Conservation (phyloP, 768 basidiomycete genomes). For the Sarcomyxa edulis region DNA sequence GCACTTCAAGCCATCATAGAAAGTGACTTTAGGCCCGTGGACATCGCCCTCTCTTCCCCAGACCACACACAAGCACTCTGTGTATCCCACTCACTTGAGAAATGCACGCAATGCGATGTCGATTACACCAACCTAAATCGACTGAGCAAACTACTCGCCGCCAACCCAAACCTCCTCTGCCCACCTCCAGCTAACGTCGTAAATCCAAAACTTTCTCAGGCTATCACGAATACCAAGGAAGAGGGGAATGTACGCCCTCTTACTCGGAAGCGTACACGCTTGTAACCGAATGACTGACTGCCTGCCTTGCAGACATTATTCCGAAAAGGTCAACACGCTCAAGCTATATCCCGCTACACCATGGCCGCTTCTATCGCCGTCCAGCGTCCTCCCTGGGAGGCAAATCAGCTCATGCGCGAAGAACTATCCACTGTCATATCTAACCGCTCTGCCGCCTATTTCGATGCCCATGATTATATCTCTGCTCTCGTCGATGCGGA, state of each 20-base stretch:
- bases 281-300: conserved; percentile 20
- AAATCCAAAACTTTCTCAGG: conserved; percentile 68
- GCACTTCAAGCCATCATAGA: conserved; percentile 74
- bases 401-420: conserved; percentile 76
- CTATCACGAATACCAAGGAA: conserved; percentile 79
- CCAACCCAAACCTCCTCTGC: conserved; percentile 67
- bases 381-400: conserved; percentile 87
- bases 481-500: conserved; percentile 87
- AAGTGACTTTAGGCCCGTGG: conserved; percentile 56
- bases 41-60: conserved; percentile 46
- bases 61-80: conserved; percentile 59
- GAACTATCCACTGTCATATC: conserved; percentile 87
- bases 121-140: conserved; percentile 78
- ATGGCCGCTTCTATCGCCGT: conserved; percentile 72
- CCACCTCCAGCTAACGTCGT: conserved; percentile 79
- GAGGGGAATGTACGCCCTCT: conserved; percentile 81
- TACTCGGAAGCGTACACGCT: background rate
- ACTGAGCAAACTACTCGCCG: conserved; percentile 61
- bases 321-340: conserved; percentile 63
- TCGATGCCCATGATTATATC: conserved; percentile 69
- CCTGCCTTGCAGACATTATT: conserved; percentile 54
- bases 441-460: conserved; percentile 87
- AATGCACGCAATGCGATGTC: conserved; percentile 66
- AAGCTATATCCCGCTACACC: conserved; percentile 77
- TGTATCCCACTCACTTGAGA: conserved; percentile 60